Evolutionary conservation across 2,329 filamentous ascomycete genomes (phyloP), one percentile per base, ranked within the genome.

Genomic region (Diaporthe batatas): DNA sequence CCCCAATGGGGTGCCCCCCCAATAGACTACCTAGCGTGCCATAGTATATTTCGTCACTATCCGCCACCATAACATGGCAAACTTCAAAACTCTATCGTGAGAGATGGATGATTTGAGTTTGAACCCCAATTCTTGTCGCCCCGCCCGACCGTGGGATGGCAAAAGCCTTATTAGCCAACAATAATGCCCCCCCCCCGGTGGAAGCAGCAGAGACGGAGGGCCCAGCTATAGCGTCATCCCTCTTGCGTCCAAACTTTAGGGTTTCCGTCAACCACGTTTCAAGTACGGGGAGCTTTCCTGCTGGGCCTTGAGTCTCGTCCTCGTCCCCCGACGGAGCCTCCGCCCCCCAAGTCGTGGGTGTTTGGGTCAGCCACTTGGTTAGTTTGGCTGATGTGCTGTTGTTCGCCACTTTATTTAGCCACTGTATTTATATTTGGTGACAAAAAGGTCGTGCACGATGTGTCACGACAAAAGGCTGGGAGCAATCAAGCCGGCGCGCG

Each of bases 101-200:
- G 62, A 67, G 47, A 67, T 67, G 62, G 62, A 53, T 67, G 62
- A 67, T 67, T 67, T 67, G 47, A 67, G 62, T 67, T 67, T 67
- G 6, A 51, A 67, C 62, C 32, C 62, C 62, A 67, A 67, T 67
- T 39, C 62, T 67, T 39, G 32, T 53, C 44, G 44, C 32, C 44
- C 62, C 58, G 36, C 58, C 23, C 62, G 42, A 10, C 32, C 32
- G 62, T 67, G 62, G 62, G 62, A 67, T 67, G 62, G 62, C 47
- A 53, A 25, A 25, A 44, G 23, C 47, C 36, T 32, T 32, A 65
- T 36, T 51, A 65, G 44, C 44, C 62, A 65, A 25, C 44, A n/a
- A 49, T 51, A 44, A 65, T 23, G 23, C 39, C 39, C 57, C 36
- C 44, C 18, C 57, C 57, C 44, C 18, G 29, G 34, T 29, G 29